Base-by-base conservation (phyloP, 768 basidiomycete species). In the Leccinum longicurvipes region DNA sequence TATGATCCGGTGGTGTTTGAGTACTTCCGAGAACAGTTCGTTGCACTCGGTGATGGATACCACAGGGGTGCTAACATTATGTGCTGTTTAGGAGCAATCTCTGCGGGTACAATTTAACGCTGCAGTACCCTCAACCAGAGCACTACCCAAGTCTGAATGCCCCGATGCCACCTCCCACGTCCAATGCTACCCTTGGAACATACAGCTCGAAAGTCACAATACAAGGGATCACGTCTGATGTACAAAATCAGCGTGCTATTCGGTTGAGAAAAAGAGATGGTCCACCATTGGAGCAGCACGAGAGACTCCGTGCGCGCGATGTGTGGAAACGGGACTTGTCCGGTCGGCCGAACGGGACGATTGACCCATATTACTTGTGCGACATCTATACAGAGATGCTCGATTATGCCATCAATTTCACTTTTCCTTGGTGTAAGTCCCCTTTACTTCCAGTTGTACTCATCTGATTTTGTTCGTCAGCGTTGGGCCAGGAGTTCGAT, bases 381-480 rank as follows among this genome's bases (percentile, higher is more conserved):
- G 74, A 82, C 51, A 63, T 88, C 6, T 77, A 82, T 52, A 76
- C 79, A 48, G 82, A 84, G 71, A 79, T 84, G 69, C 60, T 86
- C 28, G 86, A 89, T 63, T 89, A 89, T 63, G 84, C 86, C 7
- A 48, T 82, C 56, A 89, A 89, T 63, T 88, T 78, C 65, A 86
- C 86, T 0, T 82, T 77, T 64, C 88, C 87, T 1, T 80, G 79
- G 79, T 64, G 74, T 81, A 67, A 25, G 77, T 56, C 24, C 47
- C 27, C 21, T 6, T 28, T 23, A 5, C 4, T 21, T 15, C 14
- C 12, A 7, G 4, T 27, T 11, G 9, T 3, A 19, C 31, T 48
- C n/a, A 48, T 6, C 2, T 6, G 7, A 14, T 24, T 19, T 19
- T 17, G 11, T 29, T 17, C 23, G 19, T 34, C 17, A 60, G 59